Base-by-base conservation (phyloP, 306 rosid genomes). In the Quercus ilex region DNA sequence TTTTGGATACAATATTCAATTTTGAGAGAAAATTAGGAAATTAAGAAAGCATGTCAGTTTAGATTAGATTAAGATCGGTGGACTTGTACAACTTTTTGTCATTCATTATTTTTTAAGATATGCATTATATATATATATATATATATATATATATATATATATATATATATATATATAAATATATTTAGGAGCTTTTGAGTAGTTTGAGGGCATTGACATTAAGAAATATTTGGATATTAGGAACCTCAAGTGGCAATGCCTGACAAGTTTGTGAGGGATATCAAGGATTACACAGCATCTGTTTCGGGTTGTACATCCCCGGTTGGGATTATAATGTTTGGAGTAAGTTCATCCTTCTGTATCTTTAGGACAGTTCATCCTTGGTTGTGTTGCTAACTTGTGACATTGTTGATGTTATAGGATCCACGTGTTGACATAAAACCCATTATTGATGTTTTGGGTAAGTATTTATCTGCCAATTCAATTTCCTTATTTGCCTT, bases 251-350 rank as follows among this genome's bases (percentile, higher is more conserved):
- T 38, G 6, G 46, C 68, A 35, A 59, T 71, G 81, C 21, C 70
- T 67, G 86, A 82, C 49, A 64, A 74, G 58, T 88, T 88, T 70
- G 69, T 87, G 10, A 28, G 0, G 28, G 82, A 81, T 53, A 83
- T 90, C 21, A 82, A 71, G 81, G 77, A 79, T 53, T 90, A 63
- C 74, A 65, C 89, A 0, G 68, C 67, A 64, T 77, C 86, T 64
- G 86, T 80, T 79, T 88, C 92, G 18, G 87, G 63, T 67, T 64
- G n/a, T 51, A 77, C 80, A 20, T 63, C 83, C 57, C 94, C 90
- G 0, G 53, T 69, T 51, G 90, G 87, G 23, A 82, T 90, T 73
- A 74, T 87, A 30, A 73, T 87, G 71, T 88, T 90, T 85, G 92
- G 94, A 82, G 94, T 90, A 59, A 80, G 94, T 81, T 26, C 46